These are phyloP conservation scores for Bonnemaisonia californica DNA, from an alignment of 31 red algal species.

Conservation along the genomic window DNA sequence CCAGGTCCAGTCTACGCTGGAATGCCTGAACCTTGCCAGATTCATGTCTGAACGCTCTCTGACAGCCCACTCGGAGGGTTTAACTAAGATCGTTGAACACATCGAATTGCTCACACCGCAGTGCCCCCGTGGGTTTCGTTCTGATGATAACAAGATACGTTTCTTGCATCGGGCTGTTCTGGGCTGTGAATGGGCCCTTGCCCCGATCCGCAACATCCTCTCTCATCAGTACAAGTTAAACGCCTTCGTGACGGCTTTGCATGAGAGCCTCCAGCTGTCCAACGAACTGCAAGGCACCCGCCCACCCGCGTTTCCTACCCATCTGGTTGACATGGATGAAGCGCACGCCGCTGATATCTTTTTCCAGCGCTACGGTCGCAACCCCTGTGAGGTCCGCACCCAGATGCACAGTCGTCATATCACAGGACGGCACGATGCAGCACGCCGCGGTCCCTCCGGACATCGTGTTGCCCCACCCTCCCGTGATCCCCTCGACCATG, in stretches of 20 bases:
- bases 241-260: conserved; percentile 14
- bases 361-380: too few species aligned
- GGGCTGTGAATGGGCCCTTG: conserved; percentile 11
- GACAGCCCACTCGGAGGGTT: background rate
- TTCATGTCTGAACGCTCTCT: conserved; percentile 13
- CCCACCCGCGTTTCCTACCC: too few species aligned
- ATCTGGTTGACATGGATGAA: too few species aligned
- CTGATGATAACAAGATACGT: conserved; percentile 17
- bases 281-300: conserved; percentile 16
- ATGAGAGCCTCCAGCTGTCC: conserved; percentile 12
- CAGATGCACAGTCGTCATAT: too few species aligned
- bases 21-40: background rate
- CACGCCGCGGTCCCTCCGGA: too few species aligned
- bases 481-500: too few species aligned
- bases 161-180: background rate
- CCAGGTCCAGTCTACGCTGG: background rate
- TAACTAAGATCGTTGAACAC: background rate
- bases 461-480: too few species aligned
- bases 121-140: background rate
- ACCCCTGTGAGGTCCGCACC: too few species aligned
- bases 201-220: conserved; percentile 25
- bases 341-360: too few species aligned
- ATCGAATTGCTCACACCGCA: background rate
- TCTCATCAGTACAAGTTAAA: background rate
- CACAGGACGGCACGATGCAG: too few species aligned